phyloP scores from a whole-genome alignment of 1,139 yeast genomes.

The Scheffersomyces parashehatae region DNA sequence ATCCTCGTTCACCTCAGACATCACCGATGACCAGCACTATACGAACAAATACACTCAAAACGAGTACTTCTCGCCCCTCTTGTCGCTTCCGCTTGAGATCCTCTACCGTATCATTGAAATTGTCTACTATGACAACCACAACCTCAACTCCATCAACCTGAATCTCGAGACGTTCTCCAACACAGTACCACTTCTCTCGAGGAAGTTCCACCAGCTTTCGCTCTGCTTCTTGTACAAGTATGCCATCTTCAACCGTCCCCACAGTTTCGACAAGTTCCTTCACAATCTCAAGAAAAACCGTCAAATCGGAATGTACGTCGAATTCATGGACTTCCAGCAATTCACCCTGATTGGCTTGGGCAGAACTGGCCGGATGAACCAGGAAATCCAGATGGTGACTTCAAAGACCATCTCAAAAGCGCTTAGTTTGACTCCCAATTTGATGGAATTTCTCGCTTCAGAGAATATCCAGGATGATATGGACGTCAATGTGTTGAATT shows the following conservation, averaged over 20 bases:
- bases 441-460: conserved; percentile 76
- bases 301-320: conserved; percentile 64
- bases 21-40: not conserved
- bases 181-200: conserved; percentile 39
- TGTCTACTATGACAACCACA: conserved; percentile 43
- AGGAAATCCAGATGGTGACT: conserved; percentile 89
- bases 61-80: conserved; percentile 24
- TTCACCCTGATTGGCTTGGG: conserved; percentile 91
- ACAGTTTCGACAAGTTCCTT: conserved; percentile 73
- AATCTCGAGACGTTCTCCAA: conserved; percentile 45
- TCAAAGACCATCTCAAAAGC: conserved; percentile 66
- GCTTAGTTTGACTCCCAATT: conserved; percentile 61
- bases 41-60: not conserved
- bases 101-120: conserved; percentile 44
- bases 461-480: conserved; percentile 88
- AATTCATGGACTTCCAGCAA: conserved; percentile 82
- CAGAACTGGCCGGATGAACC: conserved; percentile 84
- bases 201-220: conserved; percentile 32
- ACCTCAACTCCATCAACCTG: conserved; percentile 38
- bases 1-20: conserved; percentile 1
- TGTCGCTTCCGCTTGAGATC: conserved; percentile 44
- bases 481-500: conserved; percentile 58
- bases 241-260: conserved; percentile 77
- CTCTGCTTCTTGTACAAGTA: conserved; percentile 57
- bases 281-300: conserved; percentile 52